Evolutionary conservation across 2,329 filamentous ascomycete genomes (phyloP).

Genomic region (Fusarium sp.): DNA sequence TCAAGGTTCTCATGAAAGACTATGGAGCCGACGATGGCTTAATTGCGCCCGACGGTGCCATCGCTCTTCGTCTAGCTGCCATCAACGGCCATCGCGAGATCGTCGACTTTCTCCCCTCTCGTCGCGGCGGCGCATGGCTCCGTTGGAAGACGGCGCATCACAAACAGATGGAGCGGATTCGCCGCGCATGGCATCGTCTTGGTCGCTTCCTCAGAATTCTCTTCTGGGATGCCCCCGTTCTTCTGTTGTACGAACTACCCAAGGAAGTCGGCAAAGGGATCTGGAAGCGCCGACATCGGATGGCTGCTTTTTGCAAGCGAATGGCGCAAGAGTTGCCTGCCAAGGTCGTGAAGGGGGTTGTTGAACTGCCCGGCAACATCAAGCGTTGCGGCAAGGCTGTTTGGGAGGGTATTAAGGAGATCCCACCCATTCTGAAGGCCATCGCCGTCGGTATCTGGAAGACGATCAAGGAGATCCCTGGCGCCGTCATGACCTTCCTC

Average conservation of each 20-base stretch:
- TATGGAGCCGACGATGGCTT: slow-evolving; percentile 56
- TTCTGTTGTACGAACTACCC: slow-evolving; percentile 44
- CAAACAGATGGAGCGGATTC: slow-evolving; percentile 43
- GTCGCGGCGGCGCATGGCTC: slow-evolving; percentile 53
- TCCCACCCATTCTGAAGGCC: slow-evolving; percentile 18
- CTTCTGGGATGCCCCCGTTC: slow-evolving; percentile 47
- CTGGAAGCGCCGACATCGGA: slow-evolving; percentile 43
- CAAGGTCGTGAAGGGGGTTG: slow-evolving; percentile 31
- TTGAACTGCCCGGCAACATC: slow-evolving; percentile 30
- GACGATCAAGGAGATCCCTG: slow-evolving; percentile 32
- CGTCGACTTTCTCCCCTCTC: slow-evolving; percentile 55
- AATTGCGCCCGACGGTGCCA: slow-evolving; percentile 58
- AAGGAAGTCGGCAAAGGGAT: slow-evolving; percentile 21
- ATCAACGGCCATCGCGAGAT: slow-evolving; percentile 55
- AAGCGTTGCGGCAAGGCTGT: slow-evolving; percentile 10
- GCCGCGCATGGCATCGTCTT: slow-evolving; percentile 40
- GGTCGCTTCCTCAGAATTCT: slow-evolving; percentile 40
- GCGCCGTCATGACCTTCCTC: slow-evolving; percentile 39
- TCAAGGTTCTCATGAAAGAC: slow-evolving; percentile 54
- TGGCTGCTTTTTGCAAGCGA: slow-evolving; percentile 48
- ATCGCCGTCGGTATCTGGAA: slow-evolving; percentile 28
- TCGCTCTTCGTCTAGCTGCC: slow-evolving; percentile 59
- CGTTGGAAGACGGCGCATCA: slow-evolving; percentile 51
- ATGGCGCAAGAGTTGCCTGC: slow-evolving; percentile 44
- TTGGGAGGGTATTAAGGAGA: slow-evolving; percentile 38